These are phyloP conservation scores for Suhomyces ambrosiae DNA, from an alignment of 1,139 yeast species.

Conservation along the genomic window DNA sequence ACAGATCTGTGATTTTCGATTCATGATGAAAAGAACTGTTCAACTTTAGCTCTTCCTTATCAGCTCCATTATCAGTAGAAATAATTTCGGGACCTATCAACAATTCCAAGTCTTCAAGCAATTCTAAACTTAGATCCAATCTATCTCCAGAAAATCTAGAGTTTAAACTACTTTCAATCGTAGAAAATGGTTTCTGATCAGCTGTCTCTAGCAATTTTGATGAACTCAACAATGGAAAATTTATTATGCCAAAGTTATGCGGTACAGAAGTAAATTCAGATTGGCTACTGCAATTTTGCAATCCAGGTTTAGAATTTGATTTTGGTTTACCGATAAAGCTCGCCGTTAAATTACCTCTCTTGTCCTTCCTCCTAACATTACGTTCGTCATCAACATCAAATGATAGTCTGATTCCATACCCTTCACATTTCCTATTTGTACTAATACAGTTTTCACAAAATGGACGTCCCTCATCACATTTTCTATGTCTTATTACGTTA, in stretches of 20 bases:
- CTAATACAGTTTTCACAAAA: conserved; percentile 52
- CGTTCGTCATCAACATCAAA: conserved; percentile 49
- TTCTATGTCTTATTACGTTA: conserved; percentile 38
- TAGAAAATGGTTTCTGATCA: neutral
- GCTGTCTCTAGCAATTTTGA: neutral
- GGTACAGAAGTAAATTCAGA: no score
- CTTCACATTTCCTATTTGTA: conserved; percentile 49
- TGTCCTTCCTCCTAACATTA: conserved; percentile 15
- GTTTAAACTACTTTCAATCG: conserved; percentile 1
- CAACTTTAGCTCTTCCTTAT: no score
- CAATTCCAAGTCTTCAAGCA: conserved; percentile 22
- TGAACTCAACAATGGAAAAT: no score
- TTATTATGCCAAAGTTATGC: no score
- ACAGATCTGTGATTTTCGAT: neutral
- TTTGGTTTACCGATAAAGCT: conserved; percentile 16
- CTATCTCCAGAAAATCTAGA: conserved; percentile 15
- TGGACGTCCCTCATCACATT: conserved; percentile 62
- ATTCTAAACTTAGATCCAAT: conserved; percentile 19
- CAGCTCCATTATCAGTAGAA: neutral
- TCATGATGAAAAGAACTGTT: neutral
- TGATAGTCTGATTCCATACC: conserved; percentile 47
- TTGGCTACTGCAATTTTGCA: no score
- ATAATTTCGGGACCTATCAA: conserved; percentile 15
- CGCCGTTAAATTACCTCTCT: conserved; percentile 8
- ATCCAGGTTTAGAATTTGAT: neutral